A percentile compares a stretch with the other conserved stretches of the same genome.
Evolutionary conservation across 169 alveolate genomes (phyloP).

Genomic region (Plasmodium vivax): DNA sequence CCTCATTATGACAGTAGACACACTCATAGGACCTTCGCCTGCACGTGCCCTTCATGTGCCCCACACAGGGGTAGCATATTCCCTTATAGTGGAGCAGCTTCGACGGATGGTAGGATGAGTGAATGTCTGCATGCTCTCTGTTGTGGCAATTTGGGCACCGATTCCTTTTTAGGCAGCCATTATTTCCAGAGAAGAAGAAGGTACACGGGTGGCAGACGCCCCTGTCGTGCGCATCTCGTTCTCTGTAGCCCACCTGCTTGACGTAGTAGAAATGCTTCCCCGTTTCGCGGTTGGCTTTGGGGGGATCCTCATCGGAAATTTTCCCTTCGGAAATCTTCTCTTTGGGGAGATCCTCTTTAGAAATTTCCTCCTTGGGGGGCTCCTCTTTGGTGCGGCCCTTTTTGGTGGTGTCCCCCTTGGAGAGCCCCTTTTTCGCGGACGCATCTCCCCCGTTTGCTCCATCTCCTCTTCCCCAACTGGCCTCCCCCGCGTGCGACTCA

Average conservation of each 20-base stretch:
- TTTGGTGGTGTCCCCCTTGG: not conserved
- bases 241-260: not conserved
- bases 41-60: constrained; percentile 7
- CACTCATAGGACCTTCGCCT: constrained; percentile 6
- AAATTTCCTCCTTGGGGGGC: not conserved
- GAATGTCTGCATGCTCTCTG: constrained; percentile 26
- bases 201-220: constrained; percentile 15
- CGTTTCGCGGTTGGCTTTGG: not conserved
- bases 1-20: constrained; percentile 21
- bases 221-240: constrained; percentile 4
- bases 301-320: not conserved
- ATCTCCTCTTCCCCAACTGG: not conserved
- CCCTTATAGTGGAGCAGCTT: constrained; percentile 17
- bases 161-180: not conserved
- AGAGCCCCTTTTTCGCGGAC: not conserved
- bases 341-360: not conserved
- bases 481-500: not conserved
- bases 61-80: constrained; percentile 14
- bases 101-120: constrained; percentile 25
- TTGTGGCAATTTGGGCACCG: constrained; percentile 19
- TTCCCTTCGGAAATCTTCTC: not conserved
- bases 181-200: constrained; percentile 3
- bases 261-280: not conserved
- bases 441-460: not conserved
- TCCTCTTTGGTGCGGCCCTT: not conserved